phyloP scores from a whole-genome alignment of 176 grass and related monocot species.

The Paspalum notatum region DNA sequence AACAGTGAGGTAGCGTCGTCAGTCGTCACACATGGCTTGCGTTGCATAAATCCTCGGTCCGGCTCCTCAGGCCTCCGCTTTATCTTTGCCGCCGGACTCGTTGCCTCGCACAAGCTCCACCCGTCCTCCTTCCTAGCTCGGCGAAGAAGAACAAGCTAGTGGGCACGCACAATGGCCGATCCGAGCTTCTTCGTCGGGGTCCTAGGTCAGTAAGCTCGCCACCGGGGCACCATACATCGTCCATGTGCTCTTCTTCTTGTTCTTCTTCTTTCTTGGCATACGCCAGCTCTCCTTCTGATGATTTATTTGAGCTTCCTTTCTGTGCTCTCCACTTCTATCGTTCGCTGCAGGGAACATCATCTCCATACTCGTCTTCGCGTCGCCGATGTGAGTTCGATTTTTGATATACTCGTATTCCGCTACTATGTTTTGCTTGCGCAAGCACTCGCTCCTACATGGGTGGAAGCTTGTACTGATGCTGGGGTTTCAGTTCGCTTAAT shows the following conservation, averaged over 20 bases:
- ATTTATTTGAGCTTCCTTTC: background rate
- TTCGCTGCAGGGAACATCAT: conserved; percentile 71
- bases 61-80: too few relatives aligned
- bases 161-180: conserved; percentile 39
- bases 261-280: background rate
- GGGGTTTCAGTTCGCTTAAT: too few relatives aligned
- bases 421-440: too few relatives aligned
- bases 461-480: too few relatives aligned
- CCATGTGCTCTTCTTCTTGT: background rate
- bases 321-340: background rate
- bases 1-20: background rate
- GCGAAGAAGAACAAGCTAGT: background rate
- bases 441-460: too few relatives aligned
- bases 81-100: background rate
- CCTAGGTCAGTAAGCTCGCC: conserved; percentile 37
- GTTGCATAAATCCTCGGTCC: background rate
- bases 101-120: background rate
- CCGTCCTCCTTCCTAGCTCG: background rate
- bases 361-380: conserved; percentile 80
- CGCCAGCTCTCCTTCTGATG: background rate
- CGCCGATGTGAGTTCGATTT: conserved; percentile 65
- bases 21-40: background rate
- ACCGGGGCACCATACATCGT: background rate
- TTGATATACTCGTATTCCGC: too few relatives aligned
- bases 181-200: conserved; percentile 76